Base-by-base conservation (phyloP, 441 rosid species). In the Omphalea diandra region DNA sequence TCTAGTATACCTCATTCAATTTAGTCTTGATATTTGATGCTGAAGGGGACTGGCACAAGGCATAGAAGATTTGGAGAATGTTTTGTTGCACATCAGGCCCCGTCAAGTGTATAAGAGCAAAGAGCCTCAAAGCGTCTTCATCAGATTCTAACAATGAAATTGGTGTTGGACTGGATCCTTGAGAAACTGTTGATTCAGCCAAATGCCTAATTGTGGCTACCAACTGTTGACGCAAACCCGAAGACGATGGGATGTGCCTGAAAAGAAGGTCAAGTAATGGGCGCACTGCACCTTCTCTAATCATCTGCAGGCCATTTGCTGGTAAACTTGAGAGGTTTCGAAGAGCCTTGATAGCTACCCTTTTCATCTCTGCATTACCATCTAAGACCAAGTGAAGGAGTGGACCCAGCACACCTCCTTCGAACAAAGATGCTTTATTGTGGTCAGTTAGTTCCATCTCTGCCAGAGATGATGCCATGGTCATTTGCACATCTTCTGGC, bases 401-500 rank as follows among this genome's bases (percentile, higher is more conserved):
- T 14, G 90, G 86, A 72, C 54, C 70, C 55, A 88, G 66, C 20
- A 74, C 86, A 36, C 88, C 83, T 73, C 86, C 86, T 76, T 84
- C 86, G 60, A 80, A 76, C 63, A 88, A 67, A 55, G 82, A 77
- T 58, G 76, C 83, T 75, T 86, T 88, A 72, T 84, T 83, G 76
- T 84, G 84, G 72, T 84, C 88, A 26, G 88, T 81, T 75, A 88
- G 72, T 78, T 83, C 90, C 85, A 86, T 80, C 50, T 88, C 90
- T 58, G 82, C 88, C 78, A 88, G 61, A 76, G 90, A 70, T 26
- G 82, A 73, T 41, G 80, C 84, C 89, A 88, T 84, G 54, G 20
- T 32, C 74, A 64, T 66, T 78, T 85, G 81, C 31, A 74, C 85
- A 65, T 80, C 77, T 61, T 84, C 86, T 14, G 90, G 65, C 44